These are phyloP conservation scores for Mortierella antarctica DNA, from an alignment of 192 early-diverging fungal genomes.

Conservation along the genomic window DNA sequence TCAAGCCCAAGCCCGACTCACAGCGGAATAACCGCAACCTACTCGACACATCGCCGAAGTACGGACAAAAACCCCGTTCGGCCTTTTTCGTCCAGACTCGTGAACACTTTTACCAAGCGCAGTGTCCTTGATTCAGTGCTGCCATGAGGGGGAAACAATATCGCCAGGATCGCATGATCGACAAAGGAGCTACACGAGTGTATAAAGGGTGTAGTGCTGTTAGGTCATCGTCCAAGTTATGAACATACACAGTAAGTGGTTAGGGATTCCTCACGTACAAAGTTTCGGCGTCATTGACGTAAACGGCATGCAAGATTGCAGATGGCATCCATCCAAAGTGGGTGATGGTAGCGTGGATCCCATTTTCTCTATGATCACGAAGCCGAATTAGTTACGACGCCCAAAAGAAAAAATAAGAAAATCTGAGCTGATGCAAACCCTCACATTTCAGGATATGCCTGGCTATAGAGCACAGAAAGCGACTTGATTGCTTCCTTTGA, in stretches of 20 bases:
- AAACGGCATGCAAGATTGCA: slow-evolving; percentile 83
- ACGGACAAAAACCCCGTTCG: slow-evolving; percentile 80
- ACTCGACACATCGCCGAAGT: slow-evolving; percentile 77
- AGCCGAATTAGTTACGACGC: too few relatives aligned
- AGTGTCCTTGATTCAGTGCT: slow-evolving; percentile 67
- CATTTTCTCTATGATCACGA: slow-evolving; percentile 50
- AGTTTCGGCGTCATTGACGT: slow-evolving; percentile 85
- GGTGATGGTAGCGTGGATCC: slow-evolving; percentile 57
- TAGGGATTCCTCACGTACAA: slow-evolving; percentile 59
- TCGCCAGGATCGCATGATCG: slow-evolving; percentile 70
- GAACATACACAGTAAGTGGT: background rate
- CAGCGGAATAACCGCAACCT: slow-evolving; percentile 15
- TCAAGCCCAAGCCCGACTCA: background rate
- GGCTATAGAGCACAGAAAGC: slow-evolving; percentile 77
- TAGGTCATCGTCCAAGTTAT: background rate
- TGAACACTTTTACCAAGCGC: slow-evolving; percentile 77
- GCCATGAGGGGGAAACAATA: slow-evolving; percentile 69
- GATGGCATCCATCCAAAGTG: slow-evolving; percentile 89
- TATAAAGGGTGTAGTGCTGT: background rate
- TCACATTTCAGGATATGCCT: slow-evolving; percentile 79
- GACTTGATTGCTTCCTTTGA: slow-evolving; percentile 79
- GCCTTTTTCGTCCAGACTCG: slow-evolving; percentile 72
- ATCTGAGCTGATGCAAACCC: slow-evolving; percentile 6
- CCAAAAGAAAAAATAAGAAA: too few relatives aligned
- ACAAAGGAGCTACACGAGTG: slow-evolving; percentile 56